phyloP scores from a whole-genome alignment of 768 basidiomycete genomes.

The Amanita muscaria region DNA sequence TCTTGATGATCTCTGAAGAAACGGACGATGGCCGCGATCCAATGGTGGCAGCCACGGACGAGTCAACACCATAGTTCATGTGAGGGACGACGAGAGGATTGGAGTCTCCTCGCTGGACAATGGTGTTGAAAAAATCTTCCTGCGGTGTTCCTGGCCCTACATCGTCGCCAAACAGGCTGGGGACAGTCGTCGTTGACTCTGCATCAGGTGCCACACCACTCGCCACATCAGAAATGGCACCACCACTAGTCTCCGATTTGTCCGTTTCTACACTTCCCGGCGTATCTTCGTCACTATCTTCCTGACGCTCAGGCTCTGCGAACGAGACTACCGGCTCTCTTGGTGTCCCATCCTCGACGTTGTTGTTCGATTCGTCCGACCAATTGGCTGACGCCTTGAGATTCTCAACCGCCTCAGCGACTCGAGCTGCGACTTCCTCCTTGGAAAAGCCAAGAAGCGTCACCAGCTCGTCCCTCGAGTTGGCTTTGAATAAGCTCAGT shows the following conservation, averaged over 20 bases:
- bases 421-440: conserved; percentile 67
- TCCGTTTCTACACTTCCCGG: conserved; percentile 32
- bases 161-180: conserved; percentile 84
- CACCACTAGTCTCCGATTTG: conserved; percentile 64
- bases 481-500: conserved; percentile 78
- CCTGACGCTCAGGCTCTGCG: conserved; percentile 60
- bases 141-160: conserved; percentile 52
- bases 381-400: conserved; percentile 42
- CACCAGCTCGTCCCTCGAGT: conserved; percentile 86
- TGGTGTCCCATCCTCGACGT: conserved; percentile 33
- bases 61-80: conserved; percentile 70
- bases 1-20: conserved; percentile 64
- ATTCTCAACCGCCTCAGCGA: conserved; percentile 74
- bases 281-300: conserved; percentile 28
- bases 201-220: conserved; percentile 48
- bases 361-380: conserved; percentile 29
- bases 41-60: conserved; percentile 89
- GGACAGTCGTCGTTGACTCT: conserved; percentile 79
- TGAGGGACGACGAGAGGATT: conserved; percentile 61
- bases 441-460: conserved; percentile 90
- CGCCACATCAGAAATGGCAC: conserved; percentile 54
- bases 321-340: conserved; percentile 81
- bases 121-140: conserved; percentile 84
- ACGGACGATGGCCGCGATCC: conserved; percentile 87
- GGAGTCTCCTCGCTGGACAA: conserved; percentile 36